Evolutionary conservation across 2,329 filamentous ascomycete genomes (phyloP).

Genomic region (Pseudocercospora pini-densiflorae): DNA sequence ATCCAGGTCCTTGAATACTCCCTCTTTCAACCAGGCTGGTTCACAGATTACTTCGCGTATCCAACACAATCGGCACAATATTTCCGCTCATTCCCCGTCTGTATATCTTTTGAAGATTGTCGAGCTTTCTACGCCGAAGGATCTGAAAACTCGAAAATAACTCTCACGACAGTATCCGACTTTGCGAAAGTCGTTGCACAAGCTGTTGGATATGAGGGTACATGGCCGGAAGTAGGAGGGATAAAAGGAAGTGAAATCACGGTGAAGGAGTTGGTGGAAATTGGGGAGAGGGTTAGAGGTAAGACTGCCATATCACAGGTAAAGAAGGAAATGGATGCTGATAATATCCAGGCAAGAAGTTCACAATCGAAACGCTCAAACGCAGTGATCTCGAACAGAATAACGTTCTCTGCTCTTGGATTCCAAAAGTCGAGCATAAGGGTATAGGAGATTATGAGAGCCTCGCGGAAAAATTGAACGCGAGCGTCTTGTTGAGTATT

Average conservation of each 20-base stretch:
- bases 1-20: conserved; percentile 63
- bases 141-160: conserved; percentile 48
- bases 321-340: conserved; percentile 31
- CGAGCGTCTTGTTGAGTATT: conserved; percentile 22
- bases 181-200: conserved; percentile 46
- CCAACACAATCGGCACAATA: conserved; percentile 55
- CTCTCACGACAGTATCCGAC: conserved; percentile 52
- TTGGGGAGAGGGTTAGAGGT: conserved; percentile 22
- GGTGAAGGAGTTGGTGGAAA: conserved; percentile 37
- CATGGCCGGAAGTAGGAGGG: conserved; percentile 51
- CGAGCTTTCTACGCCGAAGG: conserved; percentile 51
- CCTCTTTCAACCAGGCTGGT: conserved; percentile 57
- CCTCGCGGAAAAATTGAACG: conserved; percentile 40
- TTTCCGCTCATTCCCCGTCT: conserved; percentile 46
- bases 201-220: conserved; percentile 51
- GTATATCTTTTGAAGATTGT: conserved; percentile 46
- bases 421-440: conserved; percentile 32
- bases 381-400: conserved; percentile 55
- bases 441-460: conserved; percentile 22
- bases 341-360: conserved; percentile 40
- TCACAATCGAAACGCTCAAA: conserved; percentile 52
- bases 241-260: conserved; percentile 47
- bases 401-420: conserved; percentile 47
- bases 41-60: conserved; percentile 56
- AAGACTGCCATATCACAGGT: neutral